phyloP scores from a whole-genome alignment of 805 yeast genomes.

The Saturnispora diversa region DNA sequence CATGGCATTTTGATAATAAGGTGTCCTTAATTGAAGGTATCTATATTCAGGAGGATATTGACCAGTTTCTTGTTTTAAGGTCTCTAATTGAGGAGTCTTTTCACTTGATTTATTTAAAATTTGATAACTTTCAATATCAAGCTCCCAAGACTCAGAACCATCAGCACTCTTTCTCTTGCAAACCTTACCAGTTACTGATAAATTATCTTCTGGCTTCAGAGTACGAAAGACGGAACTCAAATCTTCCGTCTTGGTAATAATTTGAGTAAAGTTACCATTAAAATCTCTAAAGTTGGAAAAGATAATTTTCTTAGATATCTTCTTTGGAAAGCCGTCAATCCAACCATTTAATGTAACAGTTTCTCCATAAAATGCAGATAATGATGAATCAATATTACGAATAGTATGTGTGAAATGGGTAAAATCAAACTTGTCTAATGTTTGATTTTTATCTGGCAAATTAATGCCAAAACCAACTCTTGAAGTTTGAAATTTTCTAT shows the following conservation, averaged over 20 bases:
- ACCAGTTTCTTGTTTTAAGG: slow-evolving; percentile 43
- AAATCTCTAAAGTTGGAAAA: slow-evolving; percentile 74
- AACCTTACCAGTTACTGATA: slow-evolving; percentile 52
- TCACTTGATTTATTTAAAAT: slow-evolving; percentile 55
- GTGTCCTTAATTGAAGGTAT: slow-evolving; percentile 68
- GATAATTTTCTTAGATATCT: slow-evolving; percentile 51
- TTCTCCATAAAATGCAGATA: slow-evolving; percentile 11
- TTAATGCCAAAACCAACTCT: background rate
- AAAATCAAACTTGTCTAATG: slow-evolving; percentile 25
- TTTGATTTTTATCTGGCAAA: slow-evolving; percentile 18
- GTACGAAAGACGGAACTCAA: slow-evolving; percentile 34
- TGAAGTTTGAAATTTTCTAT: slow-evolving; percentile 2
- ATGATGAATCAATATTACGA: slow-evolving; percentile 13
- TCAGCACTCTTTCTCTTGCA: slow-evolving; percentile 26
- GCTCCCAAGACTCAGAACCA: slow-evolving; percentile 40
- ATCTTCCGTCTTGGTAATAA: slow-evolving; percentile 36
- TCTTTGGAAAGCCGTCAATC: slow-evolving; percentile 68
- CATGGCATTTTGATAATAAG: slow-evolving; percentile 47
- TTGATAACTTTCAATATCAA: slow-evolving; percentile 43
- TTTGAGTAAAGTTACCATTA: slow-evolving; percentile 58
- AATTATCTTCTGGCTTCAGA: slow-evolving; percentile 65
- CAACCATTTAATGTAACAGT: slow-evolving; percentile 67
- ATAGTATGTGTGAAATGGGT: slow-evolving; percentile 25
- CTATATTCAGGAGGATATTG: slow-evolving; percentile 75
- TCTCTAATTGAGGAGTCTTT: slow-evolving; percentile 57